phyloP scores from a whole-genome alignment of 1,139 yeast species.

The Zygosaccharomyces pseudobailii region DNA sequence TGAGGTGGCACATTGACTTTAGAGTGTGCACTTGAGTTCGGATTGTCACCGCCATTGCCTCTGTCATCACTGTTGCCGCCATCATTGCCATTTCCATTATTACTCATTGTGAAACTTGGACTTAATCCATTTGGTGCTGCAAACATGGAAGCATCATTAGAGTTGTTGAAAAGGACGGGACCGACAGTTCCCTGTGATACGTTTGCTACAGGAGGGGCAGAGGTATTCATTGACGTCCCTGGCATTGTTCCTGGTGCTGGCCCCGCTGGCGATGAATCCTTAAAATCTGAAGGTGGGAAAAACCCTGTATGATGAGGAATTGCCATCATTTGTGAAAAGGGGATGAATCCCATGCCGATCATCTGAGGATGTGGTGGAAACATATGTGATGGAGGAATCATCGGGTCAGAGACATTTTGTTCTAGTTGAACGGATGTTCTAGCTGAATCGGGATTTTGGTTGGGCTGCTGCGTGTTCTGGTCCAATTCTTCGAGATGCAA shows the following conservation, averaged over 20 bases:
- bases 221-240: not conserved
- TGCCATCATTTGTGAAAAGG: constrained; percentile 34
- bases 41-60: not conserved
- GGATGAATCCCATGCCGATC: constrained; percentile 31
- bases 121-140: constrained; percentile 8
- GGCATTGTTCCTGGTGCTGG: constrained; percentile 8
- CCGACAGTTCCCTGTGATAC: constrained; percentile 2
- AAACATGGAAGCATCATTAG: constrained; percentile 19
- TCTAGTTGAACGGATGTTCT: not conserved
- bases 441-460: not conserved
- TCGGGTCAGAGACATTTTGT: constrained; percentile 2
- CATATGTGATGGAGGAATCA: constrained; percentile 19
- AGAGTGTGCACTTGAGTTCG: not conserved
- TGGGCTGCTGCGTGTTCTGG: not conserved
- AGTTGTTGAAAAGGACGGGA: constrained; percentile 21
- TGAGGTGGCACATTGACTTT: constrained; percentile 1
- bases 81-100: constrained; percentile 1
- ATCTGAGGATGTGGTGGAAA: constrained; percentile 27
- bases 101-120: constrained; percentile 4
- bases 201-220: constrained; percentile 1
- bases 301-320: constrained; percentile 30
- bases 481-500: constrained; percentile 28
- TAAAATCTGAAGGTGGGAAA: constrained; percentile 26
- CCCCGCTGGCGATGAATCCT: constrained; percentile 14
- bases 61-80: not conserved